phyloP scores from a whole-genome alignment of 176 grass and related monocot species.

The Hyparrhenia diplandra region DNA sequence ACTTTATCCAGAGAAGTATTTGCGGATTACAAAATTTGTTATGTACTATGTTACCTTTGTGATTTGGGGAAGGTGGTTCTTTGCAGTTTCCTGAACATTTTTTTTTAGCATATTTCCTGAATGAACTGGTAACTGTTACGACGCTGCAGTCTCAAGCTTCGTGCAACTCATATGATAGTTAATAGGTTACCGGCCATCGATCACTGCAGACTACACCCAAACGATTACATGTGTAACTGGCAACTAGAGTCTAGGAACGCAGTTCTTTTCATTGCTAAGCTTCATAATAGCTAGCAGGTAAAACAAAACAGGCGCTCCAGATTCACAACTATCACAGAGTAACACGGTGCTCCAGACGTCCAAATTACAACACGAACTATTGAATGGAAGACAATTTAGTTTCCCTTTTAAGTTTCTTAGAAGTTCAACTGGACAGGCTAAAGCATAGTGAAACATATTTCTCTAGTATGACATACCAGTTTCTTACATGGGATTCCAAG shows the following conservation, averaged over 20 bases:
- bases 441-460: not conserved
- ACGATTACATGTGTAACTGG: not conserved
- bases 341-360: not conserved
- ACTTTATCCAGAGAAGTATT: not conserved
- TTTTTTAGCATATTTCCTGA: no score
- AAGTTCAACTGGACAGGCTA: not conserved
- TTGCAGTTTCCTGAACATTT: not conserved
- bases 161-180: not conserved
- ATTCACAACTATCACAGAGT: not conserved
- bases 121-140: no score
- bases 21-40: not conserved
- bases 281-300: not conserved
- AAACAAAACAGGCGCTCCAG: not conserved
- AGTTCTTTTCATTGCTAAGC: not conserved
- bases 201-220: not conserved
- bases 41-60: not conserved
- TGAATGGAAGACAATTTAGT: not conserved
- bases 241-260: no score
- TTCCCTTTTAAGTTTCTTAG: not conserved
- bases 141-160: not conserved
- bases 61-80: not conserved
- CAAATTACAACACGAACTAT: not conserved
- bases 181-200: not conserved
- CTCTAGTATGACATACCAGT: conserved; percentile 3
- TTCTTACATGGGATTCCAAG: conserved; percentile 9